Conservation (phyloP, 768 basidiomycete genomes). For the Tricholoma bakamatsutake region DNA sequence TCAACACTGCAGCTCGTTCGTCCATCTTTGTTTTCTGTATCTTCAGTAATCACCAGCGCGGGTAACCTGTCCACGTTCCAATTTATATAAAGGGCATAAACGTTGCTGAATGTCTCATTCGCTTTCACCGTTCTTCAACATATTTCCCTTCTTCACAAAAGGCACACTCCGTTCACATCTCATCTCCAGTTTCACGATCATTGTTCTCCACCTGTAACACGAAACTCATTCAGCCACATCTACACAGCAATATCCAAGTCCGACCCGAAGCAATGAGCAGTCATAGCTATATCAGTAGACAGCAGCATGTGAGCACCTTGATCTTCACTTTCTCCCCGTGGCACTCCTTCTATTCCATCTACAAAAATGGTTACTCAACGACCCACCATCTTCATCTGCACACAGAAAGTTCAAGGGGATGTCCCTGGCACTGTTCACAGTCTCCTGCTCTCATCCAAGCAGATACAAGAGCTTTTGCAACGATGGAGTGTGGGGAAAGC, state of each 20-base stretch:
- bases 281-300: conserved; percentile 10
- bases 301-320: conserved; percentile 10
- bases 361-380: conserved; percentile 9
- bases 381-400: conserved; percentile 14
- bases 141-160: neutral
- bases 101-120: conserved; percentile 6
- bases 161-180: neutral
- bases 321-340: neutral
- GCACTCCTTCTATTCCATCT: neutral
- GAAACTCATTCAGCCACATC: conserved; percentile 3
- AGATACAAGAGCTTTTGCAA: conserved; percentile 65
- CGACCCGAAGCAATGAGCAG: conserved; percentile 8
- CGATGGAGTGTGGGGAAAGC: conserved; percentile 62
- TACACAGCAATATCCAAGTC: conserved; percentile 10
- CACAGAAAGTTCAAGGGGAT: conserved; percentile 32
- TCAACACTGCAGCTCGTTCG: neutral
- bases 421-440: conserved; percentile 56
- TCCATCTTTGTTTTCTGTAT: neutral
- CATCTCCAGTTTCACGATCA: neutral
- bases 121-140: neutral
- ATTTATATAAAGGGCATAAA: conserved; percentile 9
- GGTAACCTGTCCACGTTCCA: conserved; percentile 8
- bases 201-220: neutral
- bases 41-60: conserved; percentile 6
- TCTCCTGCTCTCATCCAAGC: conserved; percentile 78